phyloP scores from a whole-genome alignment of 371 early-diverging fungal genomes.

The Circinella umbellata region DNA sequence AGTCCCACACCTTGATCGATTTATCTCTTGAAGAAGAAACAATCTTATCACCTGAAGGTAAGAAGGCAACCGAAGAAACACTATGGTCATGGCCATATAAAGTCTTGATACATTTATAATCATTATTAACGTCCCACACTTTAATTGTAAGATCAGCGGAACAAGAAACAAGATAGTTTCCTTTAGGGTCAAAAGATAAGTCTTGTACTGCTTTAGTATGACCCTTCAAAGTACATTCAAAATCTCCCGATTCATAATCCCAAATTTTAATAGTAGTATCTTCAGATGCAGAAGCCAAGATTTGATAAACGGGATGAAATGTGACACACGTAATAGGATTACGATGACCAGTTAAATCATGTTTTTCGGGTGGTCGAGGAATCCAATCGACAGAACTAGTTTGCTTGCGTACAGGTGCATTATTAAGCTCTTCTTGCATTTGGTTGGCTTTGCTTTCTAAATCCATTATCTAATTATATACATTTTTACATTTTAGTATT shows the following conservation, averaged over 20 bases:
- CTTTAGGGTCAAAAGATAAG: constrained; percentile 82
- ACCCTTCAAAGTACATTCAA: constrained; percentile 89
- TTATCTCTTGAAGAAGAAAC: constrained; percentile 89
- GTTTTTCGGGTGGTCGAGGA: constrained; percentile 81
- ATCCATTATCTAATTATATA: constrained; percentile 77
- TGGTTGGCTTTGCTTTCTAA: constrained; percentile 79
- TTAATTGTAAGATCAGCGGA: constrained; percentile 91
- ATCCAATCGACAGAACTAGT: constrained; percentile 76
- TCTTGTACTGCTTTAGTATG: constrained; percentile 93
- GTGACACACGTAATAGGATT: constrained; percentile 81
- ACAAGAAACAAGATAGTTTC: constrained; percentile 80
- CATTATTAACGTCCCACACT: constrained; percentile 87
- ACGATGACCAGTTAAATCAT: constrained; percentile 79
- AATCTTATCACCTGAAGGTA: constrained; percentile 78
- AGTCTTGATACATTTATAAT: constrained; percentile 86
- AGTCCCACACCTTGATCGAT: constrained; percentile 91
- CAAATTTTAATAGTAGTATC: constrained; percentile 91
- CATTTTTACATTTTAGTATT: neutral
- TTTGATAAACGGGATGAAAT: constrained; percentile 87
- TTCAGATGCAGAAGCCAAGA: constrained; percentile 89
- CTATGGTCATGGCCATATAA: constrained; percentile 92
- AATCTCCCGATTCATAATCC: constrained; percentile 91
- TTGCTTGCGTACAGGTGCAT: constrained; percentile 67
- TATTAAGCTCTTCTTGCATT: constrained; percentile 77
- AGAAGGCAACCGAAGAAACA: constrained; percentile 80